Evolutionary conservation across 345 rosid genomes (phyloP).

Genomic region (Nasturtium officinale): DNA sequence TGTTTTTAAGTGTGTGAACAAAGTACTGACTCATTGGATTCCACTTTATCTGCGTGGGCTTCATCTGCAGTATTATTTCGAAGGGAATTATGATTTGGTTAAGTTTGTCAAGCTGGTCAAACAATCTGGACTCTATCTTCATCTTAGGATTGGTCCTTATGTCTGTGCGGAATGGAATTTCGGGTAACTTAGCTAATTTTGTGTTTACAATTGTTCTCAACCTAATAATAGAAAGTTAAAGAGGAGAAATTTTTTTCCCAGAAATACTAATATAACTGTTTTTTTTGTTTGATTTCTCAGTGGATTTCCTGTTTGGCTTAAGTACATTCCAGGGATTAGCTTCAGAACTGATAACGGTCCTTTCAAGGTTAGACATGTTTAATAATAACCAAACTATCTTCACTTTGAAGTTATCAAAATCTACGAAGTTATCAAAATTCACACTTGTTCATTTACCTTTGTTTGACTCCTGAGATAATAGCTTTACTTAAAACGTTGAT

Average conservation of each 20-base stretch:
- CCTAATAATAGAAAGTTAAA: slow-evolving; percentile 9
- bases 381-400: slow-evolving; percentile 9
- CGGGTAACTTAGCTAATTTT: slow-evolving; percentile 57
- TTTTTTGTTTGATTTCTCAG: slow-evolving; percentile 50
- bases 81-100: slow-evolving; percentile 87
- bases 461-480: slow-evolving; percentile 21
- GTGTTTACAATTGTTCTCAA: not conserved
- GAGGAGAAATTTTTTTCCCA: not conserved
- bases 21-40: slow-evolving; percentile 30
- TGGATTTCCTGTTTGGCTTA: slow-evolving; percentile 99
- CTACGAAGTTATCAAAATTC: slow-evolving; percentile 26
- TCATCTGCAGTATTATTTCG: slow-evolving; percentile 73
- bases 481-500: slow-evolving; percentile 1
- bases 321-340: slow-evolving; percentile 88
- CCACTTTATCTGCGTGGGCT: slow-evolving; percentile 30
- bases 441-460: slow-evolving; percentile 36
- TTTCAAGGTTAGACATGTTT: slow-evolving; percentile 69
- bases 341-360: slow-evolving; percentile 97
- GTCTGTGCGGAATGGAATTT: slow-evolving; percentile 99
- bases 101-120: slow-evolving; percentile 79
- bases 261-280: slow-evolving; percentile 6
- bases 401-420: slow-evolving; percentile 33
- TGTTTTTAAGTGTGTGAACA: slow-evolving; percentile 18
- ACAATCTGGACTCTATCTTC: slow-evolving; percentile 87
- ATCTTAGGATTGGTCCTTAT: slow-evolving; percentile 98